phyloP scores from a whole-genome alignment of 2,329 filamentous ascomycete genomes.

The Pezicula carpinea region DNA sequence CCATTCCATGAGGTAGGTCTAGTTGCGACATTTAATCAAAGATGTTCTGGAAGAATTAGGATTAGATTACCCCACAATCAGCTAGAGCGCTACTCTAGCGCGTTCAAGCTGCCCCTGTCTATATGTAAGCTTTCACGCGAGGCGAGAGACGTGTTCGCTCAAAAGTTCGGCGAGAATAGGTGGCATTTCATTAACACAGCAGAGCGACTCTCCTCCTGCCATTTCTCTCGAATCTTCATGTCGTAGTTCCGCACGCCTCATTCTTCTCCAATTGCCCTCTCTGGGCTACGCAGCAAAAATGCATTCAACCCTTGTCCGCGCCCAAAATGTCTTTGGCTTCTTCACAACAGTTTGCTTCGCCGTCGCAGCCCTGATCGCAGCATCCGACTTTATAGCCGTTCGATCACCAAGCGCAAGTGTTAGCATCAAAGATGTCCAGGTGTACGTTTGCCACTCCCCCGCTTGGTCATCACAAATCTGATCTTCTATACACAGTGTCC shows the following conservation, averaged over 20 bases:
- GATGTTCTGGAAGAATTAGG: no score
- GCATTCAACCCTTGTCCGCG: slow-evolving; percentile 80
- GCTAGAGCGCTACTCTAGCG: neutral
- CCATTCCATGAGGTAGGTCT: no score
- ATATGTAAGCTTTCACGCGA: no score
- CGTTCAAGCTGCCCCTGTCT: no score
- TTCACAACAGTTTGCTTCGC: slow-evolving; percentile 91
- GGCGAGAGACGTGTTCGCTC: neutral
- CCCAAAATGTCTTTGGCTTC: slow-evolving; percentile 94
- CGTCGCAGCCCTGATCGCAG: slow-evolving; percentile 73
- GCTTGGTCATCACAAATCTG: neutral
- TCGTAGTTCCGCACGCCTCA: neutral
- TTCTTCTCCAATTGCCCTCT: neutral
- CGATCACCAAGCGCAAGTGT: slow-evolving; percentile 64
- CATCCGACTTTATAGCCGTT: slow-evolving; percentile 68
- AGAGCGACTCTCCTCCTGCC: no score
- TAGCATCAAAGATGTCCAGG: slow-evolving; percentile 72
- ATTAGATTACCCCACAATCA: neutral
- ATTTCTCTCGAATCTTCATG: slow-evolving; percentile 10
- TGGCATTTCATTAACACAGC: no score
- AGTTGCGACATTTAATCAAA: no score
- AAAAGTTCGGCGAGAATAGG: neutral
- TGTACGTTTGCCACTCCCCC: slow-evolving; percentile 51
- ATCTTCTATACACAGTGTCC: slow-evolving; percentile 51
- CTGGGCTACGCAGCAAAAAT: slow-evolving; percentile 41